A percentile compares a stretch with the other conserved stretches of the same genome.
These are phyloP conservation scores for Oryza rufipogon DNA, from an alignment of 176 grass and related monocot genomes.

Conservation along the genomic window DNA sequence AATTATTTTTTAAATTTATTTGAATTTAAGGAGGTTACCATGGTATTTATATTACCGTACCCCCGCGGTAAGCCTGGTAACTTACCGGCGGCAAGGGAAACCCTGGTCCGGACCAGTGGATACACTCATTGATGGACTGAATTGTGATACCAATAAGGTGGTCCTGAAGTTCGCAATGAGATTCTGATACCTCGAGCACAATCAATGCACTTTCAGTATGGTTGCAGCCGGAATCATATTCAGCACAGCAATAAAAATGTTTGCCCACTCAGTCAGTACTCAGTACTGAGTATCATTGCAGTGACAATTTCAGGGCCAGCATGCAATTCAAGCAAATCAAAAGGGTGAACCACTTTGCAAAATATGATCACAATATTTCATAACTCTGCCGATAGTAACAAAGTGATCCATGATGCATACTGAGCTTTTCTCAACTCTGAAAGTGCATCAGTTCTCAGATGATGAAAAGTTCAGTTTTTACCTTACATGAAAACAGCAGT, in stretches of 20 bases:
- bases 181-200: constrained; percentile 42
- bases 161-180: constrained; percentile 36
- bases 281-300: neutral
- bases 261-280: neutral
- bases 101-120: neutral
- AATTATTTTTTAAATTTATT: too few relatives aligned
- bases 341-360: constrained; percentile 36
- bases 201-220: constrained; percentile 50
- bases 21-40: too few relatives aligned
- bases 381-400: neutral
- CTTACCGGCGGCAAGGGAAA: too few relatives aligned
- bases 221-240: neutral
- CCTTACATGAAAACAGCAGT: neutral
- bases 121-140: constrained; percentile 43
- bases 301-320: constrained; percentile 2
- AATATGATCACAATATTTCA: constrained; percentile 13
- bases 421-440: neutral
- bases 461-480: neutral
- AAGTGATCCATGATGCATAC: neutral
- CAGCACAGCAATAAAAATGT: neutral
- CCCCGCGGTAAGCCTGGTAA: too few relatives aligned
- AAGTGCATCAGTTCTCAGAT: neutral
- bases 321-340: constrained; percentile 31
- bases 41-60: too few relatives aligned
- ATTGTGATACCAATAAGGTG: constrained; percentile 15